phyloP scores from a whole-genome alignment of 2,329 filamentous ascomycete species.

The Ceratocystis huliohia region DNA sequence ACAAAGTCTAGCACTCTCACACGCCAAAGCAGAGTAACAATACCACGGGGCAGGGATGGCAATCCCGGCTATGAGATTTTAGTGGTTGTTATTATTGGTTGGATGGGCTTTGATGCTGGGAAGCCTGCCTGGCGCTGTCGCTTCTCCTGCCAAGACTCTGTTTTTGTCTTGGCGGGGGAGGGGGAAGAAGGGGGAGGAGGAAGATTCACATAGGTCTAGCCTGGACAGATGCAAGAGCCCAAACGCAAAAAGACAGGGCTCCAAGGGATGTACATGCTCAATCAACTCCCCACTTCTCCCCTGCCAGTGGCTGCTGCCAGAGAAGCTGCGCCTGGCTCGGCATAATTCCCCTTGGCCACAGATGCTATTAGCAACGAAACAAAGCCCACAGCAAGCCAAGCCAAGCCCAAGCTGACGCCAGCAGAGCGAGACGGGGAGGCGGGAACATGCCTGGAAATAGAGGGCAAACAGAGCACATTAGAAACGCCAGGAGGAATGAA shows the following conservation, averaged over 20 bases:
- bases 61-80: background rate
- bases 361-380: slow-evolving; percentile 8
- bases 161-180: slow-evolving; percentile 11
- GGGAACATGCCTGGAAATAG: slow-evolving; percentile 5
- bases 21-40: background rate
- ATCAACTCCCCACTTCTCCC: background rate
- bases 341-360: slow-evolving; percentile 8
- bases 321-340: slow-evolving; percentile 9
- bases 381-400: background rate
- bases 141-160: slow-evolving; percentile 12
- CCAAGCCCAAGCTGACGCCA: too few species aligned
- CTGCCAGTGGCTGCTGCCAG: background rate
- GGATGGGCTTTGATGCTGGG: slow-evolving; percentile 4
- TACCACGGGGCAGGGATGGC: background rate
- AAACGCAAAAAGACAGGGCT: background rate
- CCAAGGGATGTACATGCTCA: too few species aligned
- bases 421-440: background rate
- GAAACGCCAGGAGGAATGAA: background rate
- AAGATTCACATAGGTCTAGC: background rate
- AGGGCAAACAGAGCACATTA: background rate
- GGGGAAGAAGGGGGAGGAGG: background rate
- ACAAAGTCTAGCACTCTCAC: too few species aligned
- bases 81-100: background rate
- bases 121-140: slow-evolving; percentile 6
- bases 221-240: background rate